Conservation (phyloP, 768 basidiomycete species). For the Leccinellum albellum region DNA sequence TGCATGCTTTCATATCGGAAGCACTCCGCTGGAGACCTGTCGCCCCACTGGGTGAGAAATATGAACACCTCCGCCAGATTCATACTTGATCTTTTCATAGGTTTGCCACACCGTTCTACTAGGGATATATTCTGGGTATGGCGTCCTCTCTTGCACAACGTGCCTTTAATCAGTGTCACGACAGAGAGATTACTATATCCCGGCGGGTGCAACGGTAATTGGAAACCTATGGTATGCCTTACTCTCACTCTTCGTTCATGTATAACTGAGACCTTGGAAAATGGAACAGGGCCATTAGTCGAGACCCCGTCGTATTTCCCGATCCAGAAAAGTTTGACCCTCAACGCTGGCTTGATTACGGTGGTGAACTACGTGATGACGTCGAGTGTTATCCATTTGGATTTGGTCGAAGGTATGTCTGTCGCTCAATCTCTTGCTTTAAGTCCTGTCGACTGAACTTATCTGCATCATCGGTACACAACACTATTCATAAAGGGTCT, state of each 20-base stretch:
- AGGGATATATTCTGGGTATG: slow-evolving; percentile 59
- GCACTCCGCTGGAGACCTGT: slow-evolving; percentile 37
- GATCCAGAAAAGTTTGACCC: slow-evolving; percentile 58
- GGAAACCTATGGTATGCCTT: slow-evolving; percentile 21
- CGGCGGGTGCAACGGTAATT: slow-evolving; percentile 19
- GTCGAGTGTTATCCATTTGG: slow-evolving; percentile 49
- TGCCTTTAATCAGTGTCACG: slow-evolving; percentile 23
- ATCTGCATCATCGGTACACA: too few species aligned
- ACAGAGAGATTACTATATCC: slow-evolving; percentile 22
- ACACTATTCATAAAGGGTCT: slow-evolving; percentile 38
- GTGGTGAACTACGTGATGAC: slow-evolving; percentile 45
- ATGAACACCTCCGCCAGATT: too few species aligned
- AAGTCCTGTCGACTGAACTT: not conserved
- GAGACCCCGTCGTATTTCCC: slow-evolving; percentile 53
- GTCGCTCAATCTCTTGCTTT: not conserved
- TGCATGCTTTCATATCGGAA: slow-evolving; percentile 38
- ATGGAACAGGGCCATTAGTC: slow-evolving; percentile 43
- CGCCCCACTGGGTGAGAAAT: slow-evolving; percentile 19
- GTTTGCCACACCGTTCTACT: slow-evolving; percentile 60
- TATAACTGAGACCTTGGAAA: not conserved
- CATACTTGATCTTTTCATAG: not conserved
- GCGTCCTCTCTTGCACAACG: slow-evolving; percentile 2
- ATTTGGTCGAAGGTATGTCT: slow-evolving; percentile 41
- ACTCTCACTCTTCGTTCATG: too few species aligned
- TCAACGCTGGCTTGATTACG: slow-evolving; percentile 48